These are phyloP conservation scores for Lolium perenne DNA, from an alignment of 176 grass and related monocot species.

Conservation along the genomic window DNA sequence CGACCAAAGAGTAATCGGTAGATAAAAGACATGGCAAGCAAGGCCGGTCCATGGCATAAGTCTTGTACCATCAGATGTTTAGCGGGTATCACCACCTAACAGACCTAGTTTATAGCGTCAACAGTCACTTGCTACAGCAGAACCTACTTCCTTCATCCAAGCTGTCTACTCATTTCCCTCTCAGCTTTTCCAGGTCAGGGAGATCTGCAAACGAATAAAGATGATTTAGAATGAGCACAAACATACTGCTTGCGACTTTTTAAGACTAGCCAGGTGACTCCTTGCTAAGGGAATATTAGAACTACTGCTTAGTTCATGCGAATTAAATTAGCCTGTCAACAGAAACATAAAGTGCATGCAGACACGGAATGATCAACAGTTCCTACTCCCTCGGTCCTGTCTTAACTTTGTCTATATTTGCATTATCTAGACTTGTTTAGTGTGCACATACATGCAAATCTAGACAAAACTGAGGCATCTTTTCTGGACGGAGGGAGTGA, in stretches of 20 bases:
- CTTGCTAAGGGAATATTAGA: not conserved
- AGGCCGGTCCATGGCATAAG: conserved; percentile 28
- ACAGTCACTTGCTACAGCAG: conserved; percentile 35
- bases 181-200: conserved; percentile 95
- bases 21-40: conserved; percentile 2
- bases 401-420: too few relatives aligned
- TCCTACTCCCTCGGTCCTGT: not conserved
- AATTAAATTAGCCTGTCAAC: not conserved
- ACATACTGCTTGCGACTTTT: not conserved
- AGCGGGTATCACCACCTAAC: conserved; percentile 28
- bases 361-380: not conserved
- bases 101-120: conserved; percentile 23
- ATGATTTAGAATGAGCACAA: not conserved
- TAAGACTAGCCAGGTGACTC: not conserved
- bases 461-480: too few relatives aligned
- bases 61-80: conserved; percentile 11
- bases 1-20: not conserved
- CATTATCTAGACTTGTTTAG: too few relatives aligned
- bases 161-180: conserved; percentile 60
- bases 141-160: conserved; percentile 27
- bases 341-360: not conserved
- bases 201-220: conserved; percentile 73
- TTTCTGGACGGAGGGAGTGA: not conserved
- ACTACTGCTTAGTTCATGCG: not conserved
- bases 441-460: too few relatives aligned